Percentiles rank a stretch among this genome's conserved stretches.
Evolutionary conservation across 2,329 filamentous ascomycete genomes (phyloP).

Genomic region (Lachnellula arida): DNA sequence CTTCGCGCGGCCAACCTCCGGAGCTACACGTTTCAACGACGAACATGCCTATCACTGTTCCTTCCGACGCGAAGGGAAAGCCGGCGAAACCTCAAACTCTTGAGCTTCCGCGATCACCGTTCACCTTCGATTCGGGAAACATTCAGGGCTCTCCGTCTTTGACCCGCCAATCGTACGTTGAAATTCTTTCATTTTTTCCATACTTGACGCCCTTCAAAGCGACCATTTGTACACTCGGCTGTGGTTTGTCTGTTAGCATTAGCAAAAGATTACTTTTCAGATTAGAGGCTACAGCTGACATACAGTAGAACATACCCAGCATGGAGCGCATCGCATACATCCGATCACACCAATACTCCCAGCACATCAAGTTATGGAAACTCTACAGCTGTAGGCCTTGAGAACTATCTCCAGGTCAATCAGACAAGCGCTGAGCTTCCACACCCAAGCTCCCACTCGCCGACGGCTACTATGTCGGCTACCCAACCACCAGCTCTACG

Average conservation of each 20-base stretch:
- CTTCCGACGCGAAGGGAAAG: conserved; percentile 20
- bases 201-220: neutral
- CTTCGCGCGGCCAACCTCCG: conserved; percentile 30
- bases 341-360: conserved; percentile 24
- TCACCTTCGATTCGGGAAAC: conserved; percentile 30
- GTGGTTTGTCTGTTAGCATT: neutral
- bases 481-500: conserved; percentile 10
- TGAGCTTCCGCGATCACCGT: conserved; percentile 29
- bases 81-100: conserved; percentile 22
- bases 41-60: conserved; percentile 17
- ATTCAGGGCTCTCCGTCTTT: conserved; percentile 25
- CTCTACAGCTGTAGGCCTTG: conserved; percentile 14
- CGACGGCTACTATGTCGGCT: conserved; percentile 14
- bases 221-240: neutral
- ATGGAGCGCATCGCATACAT: conserved; percentile 25
- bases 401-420: conserved; percentile 27
- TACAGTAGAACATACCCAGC: conserved; percentile 23
- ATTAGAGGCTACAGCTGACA: conserved; percentile 14
- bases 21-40: conserved; percentile 28
- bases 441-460: conserved; percentile 13
- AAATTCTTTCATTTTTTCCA: neutral
- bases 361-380: conserved; percentile 25
- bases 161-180: conserved; percentile 29
- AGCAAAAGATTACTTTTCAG: neutral
- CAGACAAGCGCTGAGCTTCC: conserved; percentile 20